Evolutionary conservation across 1,284 basidiomycete species (phyloP), one percentile per base, ranked within the genome.

Genomic region (Naganishia liquefaciens): DNA sequence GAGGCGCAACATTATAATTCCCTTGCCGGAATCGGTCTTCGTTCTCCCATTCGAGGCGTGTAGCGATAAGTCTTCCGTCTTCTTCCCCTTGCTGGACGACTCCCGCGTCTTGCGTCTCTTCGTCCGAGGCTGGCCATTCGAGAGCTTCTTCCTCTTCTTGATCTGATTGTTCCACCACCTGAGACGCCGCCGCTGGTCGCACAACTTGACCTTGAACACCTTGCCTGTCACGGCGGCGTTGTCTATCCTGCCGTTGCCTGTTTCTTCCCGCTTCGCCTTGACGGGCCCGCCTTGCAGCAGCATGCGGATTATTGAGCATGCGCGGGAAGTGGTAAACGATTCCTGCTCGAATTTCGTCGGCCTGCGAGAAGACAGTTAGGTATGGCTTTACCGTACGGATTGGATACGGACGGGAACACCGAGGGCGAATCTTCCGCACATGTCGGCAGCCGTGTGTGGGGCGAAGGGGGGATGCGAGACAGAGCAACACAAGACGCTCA

Each of bases 371-470:
- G 83, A 79, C 68, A 62, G 78, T 74, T 39, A 80, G 74, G 30
- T 84, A 67, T 68, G 70, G 43, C 70, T 66, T 40, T 60, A 64
- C 58, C 54, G 61, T 64, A 63, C 61, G 47, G 52, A 25, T 7
- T 33, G 61, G 40, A 47, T 33, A 71, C 79, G 74, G 69, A 84
- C 84, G 63, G 81, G 76, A 7, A 84, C 73, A 21, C 83, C 82
- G 0, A 88, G 77, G 7, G 87, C 82, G 73, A 83, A 88, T 66
- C 87, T 81, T 47, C 86, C 87, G 70, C 87, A 87, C 87, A 87
- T 87, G 39, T 37, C 54, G 47, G 21, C 6, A 27, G 46, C 33
- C 9, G 46, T 21, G 43, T 39, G 19, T 23, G 9, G 15, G 13
- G 23, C 3, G 40, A n/a, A 46, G 33, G 27, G 28, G 28, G 49